A percentile compares a stretch with the other conserved stretches of the same genome.
These are phyloP conservation scores for Halocafeteria seosinensis DNA, from an alignment of 108 stramenopile genomes.

Conservation along the genomic window DNA sequence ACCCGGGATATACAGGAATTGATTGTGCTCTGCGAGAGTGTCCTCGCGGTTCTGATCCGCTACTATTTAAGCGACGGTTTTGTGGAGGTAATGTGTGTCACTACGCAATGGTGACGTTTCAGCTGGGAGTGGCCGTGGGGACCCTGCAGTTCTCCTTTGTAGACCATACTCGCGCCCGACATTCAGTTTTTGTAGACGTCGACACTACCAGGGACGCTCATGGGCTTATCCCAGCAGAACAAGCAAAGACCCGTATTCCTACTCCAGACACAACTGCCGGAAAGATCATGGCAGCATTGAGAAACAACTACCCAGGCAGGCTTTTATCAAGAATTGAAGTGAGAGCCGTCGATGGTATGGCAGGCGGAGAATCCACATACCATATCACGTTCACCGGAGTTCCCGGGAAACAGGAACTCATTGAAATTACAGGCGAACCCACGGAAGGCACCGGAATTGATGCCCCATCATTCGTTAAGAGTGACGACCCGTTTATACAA, in stretches of 20 bases:
- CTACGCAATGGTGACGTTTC: not conserved
- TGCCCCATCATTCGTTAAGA: not conserved
- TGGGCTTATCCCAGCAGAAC: not conserved
- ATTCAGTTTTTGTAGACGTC: not conserved
- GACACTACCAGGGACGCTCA: not conserved
- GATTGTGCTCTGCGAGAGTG: conserved; percentile 36
- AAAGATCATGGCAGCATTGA: not conserved
- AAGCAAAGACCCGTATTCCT: not conserved
- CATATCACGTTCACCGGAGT: not conserved
- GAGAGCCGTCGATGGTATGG: not conserved
- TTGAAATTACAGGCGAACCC: not conserved
- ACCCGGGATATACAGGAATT: conserved; percentile 30
- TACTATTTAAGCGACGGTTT: conserved; percentile 1
- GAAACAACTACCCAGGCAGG: not conserved
- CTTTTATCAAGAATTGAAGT: not conserved
- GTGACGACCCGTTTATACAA: not conserved
- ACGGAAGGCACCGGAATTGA: not conserved
- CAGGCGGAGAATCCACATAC: not conserved
- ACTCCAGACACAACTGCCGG: not conserved
- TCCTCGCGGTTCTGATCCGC: conserved; percentile 39
- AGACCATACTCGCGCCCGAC: not conserved
- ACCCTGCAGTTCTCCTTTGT: not conserved
- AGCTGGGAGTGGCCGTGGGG: not conserved
- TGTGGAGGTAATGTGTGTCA: not conserved
- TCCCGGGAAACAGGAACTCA: not conserved